A percentile compares a stretch with the other conserved stretches of the same genome.
These are phyloP conservation scores for Maudiozyma humilis DNA, from an alignment of 1,139 yeast species.

Conservation along the genomic window DNA sequence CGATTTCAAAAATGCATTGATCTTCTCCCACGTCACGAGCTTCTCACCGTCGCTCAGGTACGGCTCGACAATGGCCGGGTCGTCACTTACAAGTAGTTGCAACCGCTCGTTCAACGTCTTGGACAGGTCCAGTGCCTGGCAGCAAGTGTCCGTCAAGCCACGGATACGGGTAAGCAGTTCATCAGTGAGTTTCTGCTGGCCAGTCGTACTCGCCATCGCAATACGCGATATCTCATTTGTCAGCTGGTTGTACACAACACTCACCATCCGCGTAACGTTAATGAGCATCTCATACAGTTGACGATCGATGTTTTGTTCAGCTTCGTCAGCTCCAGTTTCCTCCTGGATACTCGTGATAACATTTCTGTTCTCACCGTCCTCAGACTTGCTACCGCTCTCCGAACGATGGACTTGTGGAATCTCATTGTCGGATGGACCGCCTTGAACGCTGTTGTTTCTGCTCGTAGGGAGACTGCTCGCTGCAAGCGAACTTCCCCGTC, in stretches of 20 bases:
- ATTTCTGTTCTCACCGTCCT: neutral
- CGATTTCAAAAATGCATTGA: constrained; percentile 72
- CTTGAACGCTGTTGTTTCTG: neutral
- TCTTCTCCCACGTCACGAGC: constrained; percentile 75
- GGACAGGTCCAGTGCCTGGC: constrained; percentile 72
- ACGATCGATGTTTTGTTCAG: constrained; percentile 55
- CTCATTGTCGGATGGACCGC: neutral
- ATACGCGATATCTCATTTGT: constrained; percentile 68
- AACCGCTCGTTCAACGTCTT: constrained; percentile 55
- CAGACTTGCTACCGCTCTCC: neutral
- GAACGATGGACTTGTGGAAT: neutral
- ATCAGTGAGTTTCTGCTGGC: constrained; percentile 33
- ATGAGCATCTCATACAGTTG: constrained; percentile 68
- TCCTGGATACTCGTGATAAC: neutral
- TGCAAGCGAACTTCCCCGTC: neutral
- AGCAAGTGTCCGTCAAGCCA: constrained; percentile 73
- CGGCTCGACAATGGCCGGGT: constrained; percentile 34
- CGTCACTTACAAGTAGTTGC: constrained; percentile 33
- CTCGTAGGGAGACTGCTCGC: neutral
- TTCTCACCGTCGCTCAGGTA: constrained; percentile 48
- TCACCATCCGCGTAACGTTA: constrained; percentile 69
- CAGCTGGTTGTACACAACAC: constrained; percentile 68
- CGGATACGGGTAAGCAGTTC: constrained; percentile 56
- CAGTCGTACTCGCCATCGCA: constrained; percentile 44
- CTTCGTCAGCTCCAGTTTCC: constrained; percentile 14